phyloP scores from a whole-genome alignment of 805 yeast species.

The Metschnikowia baotianmanensis region DNA sequence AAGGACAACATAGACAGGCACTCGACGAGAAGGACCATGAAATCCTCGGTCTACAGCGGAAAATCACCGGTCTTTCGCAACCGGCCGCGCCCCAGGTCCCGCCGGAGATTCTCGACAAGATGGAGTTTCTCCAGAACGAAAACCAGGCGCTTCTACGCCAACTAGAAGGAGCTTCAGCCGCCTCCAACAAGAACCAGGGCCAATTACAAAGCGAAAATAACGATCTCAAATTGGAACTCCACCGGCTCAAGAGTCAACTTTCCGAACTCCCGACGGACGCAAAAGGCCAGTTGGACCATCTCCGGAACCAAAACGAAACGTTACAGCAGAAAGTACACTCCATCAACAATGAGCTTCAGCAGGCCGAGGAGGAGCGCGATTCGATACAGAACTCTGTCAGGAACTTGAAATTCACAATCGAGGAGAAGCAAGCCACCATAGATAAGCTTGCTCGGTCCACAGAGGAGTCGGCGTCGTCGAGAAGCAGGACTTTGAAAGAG shows the following conservation, averaged over 20 bases:
- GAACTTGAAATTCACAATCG: not conserved
- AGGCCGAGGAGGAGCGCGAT: conserved; percentile 9
- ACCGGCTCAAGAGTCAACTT: conserved; percentile 7
- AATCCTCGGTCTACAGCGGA: conserved; percentile 8
- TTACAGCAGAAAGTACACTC: conserved; percentile 1
- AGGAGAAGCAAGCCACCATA: conserved; percentile 1
- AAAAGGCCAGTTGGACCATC: conserved; percentile 4
- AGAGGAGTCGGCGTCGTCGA: conserved; percentile 7
- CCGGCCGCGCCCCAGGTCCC: conserved; percentile 9
- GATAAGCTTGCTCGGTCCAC: conserved; percentile 7
- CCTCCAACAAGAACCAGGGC: conserved; percentile 4
- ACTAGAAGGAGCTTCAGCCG: conserved; percentile 10
- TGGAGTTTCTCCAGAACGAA: conserved; percentile 20
- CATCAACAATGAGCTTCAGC: conserved; percentile 3
- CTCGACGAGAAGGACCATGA: conserved; percentile 16
- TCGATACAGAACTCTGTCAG: not conserved
- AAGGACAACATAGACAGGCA: conserved; percentile 6
- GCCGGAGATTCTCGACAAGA: conserved; percentile 17
- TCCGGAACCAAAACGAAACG: conserved; percentile 1
- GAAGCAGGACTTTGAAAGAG: conserved; percentile 13
- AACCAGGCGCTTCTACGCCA: conserved; percentile 21
- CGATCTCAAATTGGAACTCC: conserved; percentile 14
- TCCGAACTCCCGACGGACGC: conserved; percentile 13
- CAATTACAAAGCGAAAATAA: conserved; percentile 13
- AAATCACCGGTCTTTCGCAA: conserved; percentile 5